Percentiles rank a stretch among this genome's conserved stretches.
These are phyloP conservation scores for Boletus rubropictus DNA, from an alignment of 768 basidiomycete genomes.

Conservation along the genomic window DNA sequence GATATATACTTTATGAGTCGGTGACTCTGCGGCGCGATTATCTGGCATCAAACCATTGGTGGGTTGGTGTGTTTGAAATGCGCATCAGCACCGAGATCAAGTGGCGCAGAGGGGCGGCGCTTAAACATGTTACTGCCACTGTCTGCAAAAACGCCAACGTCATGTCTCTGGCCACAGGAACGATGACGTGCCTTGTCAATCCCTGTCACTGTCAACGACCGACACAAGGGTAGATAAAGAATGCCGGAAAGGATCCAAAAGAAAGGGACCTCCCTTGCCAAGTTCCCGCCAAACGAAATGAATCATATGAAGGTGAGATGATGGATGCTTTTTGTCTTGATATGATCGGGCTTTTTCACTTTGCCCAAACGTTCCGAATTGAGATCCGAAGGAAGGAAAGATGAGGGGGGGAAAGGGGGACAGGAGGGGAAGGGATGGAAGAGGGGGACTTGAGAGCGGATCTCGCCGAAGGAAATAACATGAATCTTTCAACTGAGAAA, in stretches of 20 bases:
- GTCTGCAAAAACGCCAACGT: too few relatives aligned
- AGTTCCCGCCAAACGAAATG: too few relatives aligned
- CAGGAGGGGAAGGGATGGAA: not conserved
- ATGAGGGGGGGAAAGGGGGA: too few relatives aligned
- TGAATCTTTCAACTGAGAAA: too few relatives aligned
- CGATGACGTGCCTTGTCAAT: too few relatives aligned
- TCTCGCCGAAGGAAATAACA: conserved; percentile 16
- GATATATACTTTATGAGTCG: conserved; percentile 11
- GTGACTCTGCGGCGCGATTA: conserved; percentile 21
- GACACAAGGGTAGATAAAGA: too few relatives aligned
- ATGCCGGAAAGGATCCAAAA: too few relatives aligned
- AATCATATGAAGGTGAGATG: conserved; percentile 17
- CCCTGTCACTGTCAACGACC: too few relatives aligned
- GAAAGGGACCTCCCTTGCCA: conserved; percentile 8
- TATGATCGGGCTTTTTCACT: conserved; percentile 21
- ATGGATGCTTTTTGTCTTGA: conserved; percentile 10
- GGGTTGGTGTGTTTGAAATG: conserved; percentile 15
- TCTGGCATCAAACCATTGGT: conserved; percentile 4
- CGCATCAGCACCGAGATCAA: conserved; percentile 11
- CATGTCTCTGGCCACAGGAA: too few relatives aligned
- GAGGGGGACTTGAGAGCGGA: conserved; percentile 23
- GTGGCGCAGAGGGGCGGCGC: conserved; percentile 14
- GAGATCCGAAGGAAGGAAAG: conserved; percentile 18
- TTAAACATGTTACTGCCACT: conserved; percentile 3
- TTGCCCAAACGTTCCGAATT: conserved; percentile 14